These are phyloP conservation scores for Chlorella sorokiniana DNA, from an alignment of 139 green algal species.

Conservation along the genomic window DNA sequence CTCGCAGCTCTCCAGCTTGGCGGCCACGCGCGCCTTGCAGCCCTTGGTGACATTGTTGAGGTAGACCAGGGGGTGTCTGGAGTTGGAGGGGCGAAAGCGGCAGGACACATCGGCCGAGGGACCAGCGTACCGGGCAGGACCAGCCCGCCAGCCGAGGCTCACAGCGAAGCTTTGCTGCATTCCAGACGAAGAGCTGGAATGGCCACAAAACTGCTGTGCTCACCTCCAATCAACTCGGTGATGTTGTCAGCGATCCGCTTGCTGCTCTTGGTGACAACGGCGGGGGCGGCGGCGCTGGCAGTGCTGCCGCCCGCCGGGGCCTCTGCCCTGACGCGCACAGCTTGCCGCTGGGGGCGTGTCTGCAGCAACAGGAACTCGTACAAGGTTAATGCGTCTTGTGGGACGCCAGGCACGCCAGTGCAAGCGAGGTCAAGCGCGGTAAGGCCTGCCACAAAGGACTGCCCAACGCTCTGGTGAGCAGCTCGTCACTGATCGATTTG, in stretches of 20 bases:
- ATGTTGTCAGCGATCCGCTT: slow-evolving; percentile 74
- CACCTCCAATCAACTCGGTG: slow-evolving; percentile 79
- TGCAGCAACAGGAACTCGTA: no score
- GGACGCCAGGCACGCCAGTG: no score
- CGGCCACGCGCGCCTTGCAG: slow-evolving; percentile 24
- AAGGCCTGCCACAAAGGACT: no score
- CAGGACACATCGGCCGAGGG: background rate
- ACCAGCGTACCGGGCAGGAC: no score
- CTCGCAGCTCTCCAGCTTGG: slow-evolving; percentile 51
- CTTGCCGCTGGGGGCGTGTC: background rate
- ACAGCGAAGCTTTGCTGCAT: background rate
- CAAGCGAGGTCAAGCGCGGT: no score
- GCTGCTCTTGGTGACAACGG: background rate
- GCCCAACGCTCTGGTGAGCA: no score
- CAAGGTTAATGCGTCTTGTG: no score
- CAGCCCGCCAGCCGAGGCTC: no score
- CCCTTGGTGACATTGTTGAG: slow-evolving; percentile 81
- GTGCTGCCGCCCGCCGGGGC: background rate
- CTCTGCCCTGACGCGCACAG: background rate
- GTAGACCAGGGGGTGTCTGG: slow-evolving; percentile 95
- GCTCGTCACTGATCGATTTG: no score
- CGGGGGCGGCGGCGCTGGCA: background rate
- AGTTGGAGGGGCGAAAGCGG: background rate
- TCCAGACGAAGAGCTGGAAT: no score
- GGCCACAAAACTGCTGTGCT: no score